Conservation (phyloP, 177 flowering plant genomes). For the Vitis hybrid region DNA sequence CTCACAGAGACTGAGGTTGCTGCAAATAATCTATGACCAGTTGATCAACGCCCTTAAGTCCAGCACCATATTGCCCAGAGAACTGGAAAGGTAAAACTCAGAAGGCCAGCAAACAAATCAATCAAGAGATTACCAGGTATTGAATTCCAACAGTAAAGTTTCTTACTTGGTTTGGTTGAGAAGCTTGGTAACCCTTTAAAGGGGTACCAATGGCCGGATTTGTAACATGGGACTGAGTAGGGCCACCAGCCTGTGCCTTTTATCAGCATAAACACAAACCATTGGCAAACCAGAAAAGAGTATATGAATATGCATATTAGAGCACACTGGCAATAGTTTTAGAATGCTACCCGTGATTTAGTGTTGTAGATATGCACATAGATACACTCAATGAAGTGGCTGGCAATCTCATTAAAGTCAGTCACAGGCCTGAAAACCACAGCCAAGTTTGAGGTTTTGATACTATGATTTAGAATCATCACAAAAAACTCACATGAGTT, state of each 20-base stretch:
- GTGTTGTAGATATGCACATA: constrained; percentile 70
- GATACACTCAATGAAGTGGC: constrained; percentile 78
- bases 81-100: constrained; percentile 26
- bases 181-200: constrained; percentile 41
- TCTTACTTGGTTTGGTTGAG: constrained; percentile 46
- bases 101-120: background rate
- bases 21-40: constrained; percentile 47
- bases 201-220: constrained; percentile 37
- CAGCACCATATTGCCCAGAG: constrained; percentile 31
- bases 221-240: constrained; percentile 36
- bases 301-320: background rate
- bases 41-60: constrained; percentile 38
- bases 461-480: background rate
- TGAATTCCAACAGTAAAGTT: background rate
- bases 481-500: background rate
- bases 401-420: constrained; percentile 74
- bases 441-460: constrained; percentile 6
- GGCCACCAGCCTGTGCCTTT: constrained; percentile 37
- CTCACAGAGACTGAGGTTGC: constrained; percentile 50
- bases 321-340: background rate
- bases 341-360: constrained; percentile 45
- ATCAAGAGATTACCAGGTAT: background rate
- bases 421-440: constrained; percentile 64
- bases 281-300: background rate
- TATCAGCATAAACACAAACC: constrained; percentile 11